Percentiles rank a stretch among this genome's conserved stretches.
Conservation (phyloP, 2,329 filamentous ascomycete genomes). For the Aspergillus eucalypticola region DNA sequence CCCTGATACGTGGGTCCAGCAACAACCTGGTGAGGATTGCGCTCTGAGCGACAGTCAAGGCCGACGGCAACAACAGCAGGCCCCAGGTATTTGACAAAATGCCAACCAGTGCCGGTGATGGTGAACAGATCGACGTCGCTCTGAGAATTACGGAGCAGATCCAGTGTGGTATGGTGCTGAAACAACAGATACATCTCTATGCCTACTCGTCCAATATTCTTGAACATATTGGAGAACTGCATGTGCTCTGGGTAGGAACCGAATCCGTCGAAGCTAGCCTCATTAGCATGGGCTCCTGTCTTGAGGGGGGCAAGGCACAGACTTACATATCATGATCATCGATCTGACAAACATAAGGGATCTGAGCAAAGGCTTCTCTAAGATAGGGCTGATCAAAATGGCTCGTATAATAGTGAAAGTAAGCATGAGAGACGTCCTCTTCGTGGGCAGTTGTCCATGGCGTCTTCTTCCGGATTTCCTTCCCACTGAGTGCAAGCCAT, state of each 20-base stretch:
- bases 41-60: conserved; percentile 86
- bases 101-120: conserved; percentile 95
- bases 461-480: conserved; percentile 86
- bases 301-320: neutral
- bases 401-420: conserved; percentile 98
- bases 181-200: conserved; percentile 98
- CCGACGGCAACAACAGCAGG: conserved; percentile 88
- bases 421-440: conserved; percentile 92
- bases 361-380: conserved; percentile 94
- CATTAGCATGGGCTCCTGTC: conserved; percentile 16
- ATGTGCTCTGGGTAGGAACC: conserved; percentile 98
- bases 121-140: conserved; percentile 93
- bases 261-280: conserved; percentile 83
- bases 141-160: conserved; percentile 84
- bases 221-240: conserved; percentile 97
- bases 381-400: conserved; percentile 97
- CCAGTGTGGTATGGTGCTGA: conserved; percentile 94
- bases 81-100: conserved; percentile 95
- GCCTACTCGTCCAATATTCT: conserved; percentile 92
- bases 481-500: conserved; percentile 89
- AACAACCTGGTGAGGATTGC: conserved; percentile 87
- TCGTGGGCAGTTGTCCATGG: conserved; percentile 93
- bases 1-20: conserved; percentile 96
- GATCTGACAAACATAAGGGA: conserved; percentile 87
- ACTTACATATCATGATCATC: conserved; percentile 98